These are phyloP conservation scores for Paxillus rubicundulus DNA, from an alignment of 768 basidiomycete genomes.

Conservation along the genomic window DNA sequence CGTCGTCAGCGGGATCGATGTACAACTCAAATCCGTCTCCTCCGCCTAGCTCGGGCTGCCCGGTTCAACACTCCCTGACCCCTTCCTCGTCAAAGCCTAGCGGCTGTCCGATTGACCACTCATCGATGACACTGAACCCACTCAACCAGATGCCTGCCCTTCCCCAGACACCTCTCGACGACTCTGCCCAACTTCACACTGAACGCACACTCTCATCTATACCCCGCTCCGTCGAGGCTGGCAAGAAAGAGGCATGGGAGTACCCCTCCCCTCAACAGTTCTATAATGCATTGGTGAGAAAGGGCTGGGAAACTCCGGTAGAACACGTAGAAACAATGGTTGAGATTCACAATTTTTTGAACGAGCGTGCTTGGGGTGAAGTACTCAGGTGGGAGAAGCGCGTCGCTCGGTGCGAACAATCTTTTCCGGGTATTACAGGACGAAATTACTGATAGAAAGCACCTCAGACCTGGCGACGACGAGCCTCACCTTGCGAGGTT, in stretches of 20 bases:
- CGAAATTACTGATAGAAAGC: background rate
- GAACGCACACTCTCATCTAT: slow-evolving; percentile 81
- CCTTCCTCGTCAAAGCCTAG: slow-evolving; percentile 23
- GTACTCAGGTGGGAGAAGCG: slow-evolving; percentile 90
- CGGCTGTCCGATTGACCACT: slow-evolving; percentile 65
- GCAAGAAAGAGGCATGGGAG: slow-evolving; percentile 62
- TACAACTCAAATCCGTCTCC: slow-evolving; percentile 1
- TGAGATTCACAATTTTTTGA: slow-evolving; percentile 96
- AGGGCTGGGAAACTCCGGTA: slow-evolving; percentile 97
- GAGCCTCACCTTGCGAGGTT: slow-evolving; percentile 78
- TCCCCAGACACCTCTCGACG: slow-evolving; percentile 59
- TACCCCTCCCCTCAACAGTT: slow-evolving; percentile 98
- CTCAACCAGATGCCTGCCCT: slow-evolving; percentile 89
- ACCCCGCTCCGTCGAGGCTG: slow-evolving; percentile 53
- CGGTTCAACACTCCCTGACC: slow-evolving; percentile 39
- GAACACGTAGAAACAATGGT: slow-evolving; percentile 97
- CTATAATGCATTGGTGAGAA: slow-evolving; percentile 93
- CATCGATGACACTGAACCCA: slow-evolving; percentile 50
- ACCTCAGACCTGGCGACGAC: slow-evolving; percentile 48
- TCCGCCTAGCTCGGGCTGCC: slow-evolving; percentile 34
- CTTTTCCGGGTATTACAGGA: background rate
- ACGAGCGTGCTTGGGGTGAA: slow-evolving; percentile 95
- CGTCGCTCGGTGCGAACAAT: slow-evolving; percentile 27
- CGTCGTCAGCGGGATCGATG: slow-evolving; percentile 1
- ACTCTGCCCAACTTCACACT: slow-evolving; percentile 62